Conservation (phyloP, 306 rosid species). For the Benincasa hispida region DNA sequence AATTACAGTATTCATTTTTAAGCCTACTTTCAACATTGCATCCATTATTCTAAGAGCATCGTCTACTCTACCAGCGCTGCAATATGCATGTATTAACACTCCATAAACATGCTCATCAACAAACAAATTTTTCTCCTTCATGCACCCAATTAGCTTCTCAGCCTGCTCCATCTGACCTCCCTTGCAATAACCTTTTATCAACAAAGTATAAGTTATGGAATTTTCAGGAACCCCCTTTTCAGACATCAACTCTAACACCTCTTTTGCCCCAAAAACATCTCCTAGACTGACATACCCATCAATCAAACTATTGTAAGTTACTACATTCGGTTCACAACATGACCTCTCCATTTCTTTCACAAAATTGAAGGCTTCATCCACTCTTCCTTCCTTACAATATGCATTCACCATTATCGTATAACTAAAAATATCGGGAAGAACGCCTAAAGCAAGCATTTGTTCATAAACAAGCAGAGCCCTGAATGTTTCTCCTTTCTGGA, state of each 20-base stretch:
- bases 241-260: slow-evolving; percentile 40
- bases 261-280: slow-evolving; percentile 37
- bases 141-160: slow-evolving; percentile 32
- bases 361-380: slow-evolving; percentile 25
- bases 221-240: slow-evolving; percentile 36
- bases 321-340: slow-evolving; percentile 47
- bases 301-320: slow-evolving; percentile 61
- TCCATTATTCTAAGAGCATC: slow-evolving; percentile 59
- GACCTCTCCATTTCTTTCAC: slow-evolving; percentile 42
- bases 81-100: slow-evolving; percentile 55
- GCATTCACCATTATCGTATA: slow-evolving; percentile 53
- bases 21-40: slow-evolving; percentile 44
- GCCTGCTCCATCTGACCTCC: slow-evolving; percentile 45
- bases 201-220: slow-evolving; percentile 45
- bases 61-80: slow-evolving; percentile 47
- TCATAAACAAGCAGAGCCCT: slow-evolving; percentile 39
- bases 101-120: slow-evolving; percentile 60
- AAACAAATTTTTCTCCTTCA: slow-evolving; percentile 28
- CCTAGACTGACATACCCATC: slow-evolving; percentile 45
- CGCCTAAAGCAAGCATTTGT: slow-evolving; percentile 38
- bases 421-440: slow-evolving; percentile 52
- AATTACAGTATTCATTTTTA: slow-evolving; percentile 47
- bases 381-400: slow-evolving; percentile 44
- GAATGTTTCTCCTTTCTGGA: slow-evolving; percentile 24
- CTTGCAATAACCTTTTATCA: slow-evolving; percentile 60